Percentiles rank a stretch among this genome's conserved stretches.
These are phyloP conservation scores for Citrullus colocynthis DNA, from an alignment of 306 rosid genomes.

Conservation along the genomic window DNA sequence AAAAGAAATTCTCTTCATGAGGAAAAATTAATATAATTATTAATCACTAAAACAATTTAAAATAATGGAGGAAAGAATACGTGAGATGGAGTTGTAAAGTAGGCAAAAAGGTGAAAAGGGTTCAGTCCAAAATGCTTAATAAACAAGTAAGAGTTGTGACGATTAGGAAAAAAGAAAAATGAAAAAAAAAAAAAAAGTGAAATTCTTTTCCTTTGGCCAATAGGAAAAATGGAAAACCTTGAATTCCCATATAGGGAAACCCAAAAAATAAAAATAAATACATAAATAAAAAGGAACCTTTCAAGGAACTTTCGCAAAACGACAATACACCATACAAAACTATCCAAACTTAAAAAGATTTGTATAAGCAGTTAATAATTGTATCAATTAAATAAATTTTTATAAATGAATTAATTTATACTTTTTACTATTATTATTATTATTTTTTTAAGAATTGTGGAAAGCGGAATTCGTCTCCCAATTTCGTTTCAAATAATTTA, in stretches of 20 bases:
- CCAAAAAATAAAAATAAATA: neutral
- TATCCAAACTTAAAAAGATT: fast-evolving
- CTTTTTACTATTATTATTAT: too few relatives aligned
- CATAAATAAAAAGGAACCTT: conserved; percentile 12
- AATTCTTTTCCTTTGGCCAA: neutral
- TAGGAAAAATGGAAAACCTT: conserved; percentile 22
- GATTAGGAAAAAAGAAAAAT: neutral
- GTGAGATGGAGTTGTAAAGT: conserved; percentile 40
- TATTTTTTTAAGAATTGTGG: too few relatives aligned
- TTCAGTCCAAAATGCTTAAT: conserved; percentile 20
- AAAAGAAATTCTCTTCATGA: neutral
- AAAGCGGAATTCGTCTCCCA: too few relatives aligned
- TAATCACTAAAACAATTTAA: conserved; percentile 18
- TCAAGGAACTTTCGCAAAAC: conserved; percentile 23
- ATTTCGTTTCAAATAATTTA: too few relatives aligned
- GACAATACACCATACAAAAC: neutral
- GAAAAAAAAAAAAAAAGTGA: neutral
- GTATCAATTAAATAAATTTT: too few relatives aligned
- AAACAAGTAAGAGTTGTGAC: neutral
- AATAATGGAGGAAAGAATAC: conserved; percentile 19
- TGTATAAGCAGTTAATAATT: too few relatives aligned
- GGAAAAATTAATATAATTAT: conserved; percentile 10
- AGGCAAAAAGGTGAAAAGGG: conserved; percentile 12
- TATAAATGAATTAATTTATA: too few relatives aligned
- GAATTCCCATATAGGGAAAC: conserved; percentile 41